phyloP scores from a whole-genome alignment of 345 rosid species.

The Sonneratia alba region DNA sequence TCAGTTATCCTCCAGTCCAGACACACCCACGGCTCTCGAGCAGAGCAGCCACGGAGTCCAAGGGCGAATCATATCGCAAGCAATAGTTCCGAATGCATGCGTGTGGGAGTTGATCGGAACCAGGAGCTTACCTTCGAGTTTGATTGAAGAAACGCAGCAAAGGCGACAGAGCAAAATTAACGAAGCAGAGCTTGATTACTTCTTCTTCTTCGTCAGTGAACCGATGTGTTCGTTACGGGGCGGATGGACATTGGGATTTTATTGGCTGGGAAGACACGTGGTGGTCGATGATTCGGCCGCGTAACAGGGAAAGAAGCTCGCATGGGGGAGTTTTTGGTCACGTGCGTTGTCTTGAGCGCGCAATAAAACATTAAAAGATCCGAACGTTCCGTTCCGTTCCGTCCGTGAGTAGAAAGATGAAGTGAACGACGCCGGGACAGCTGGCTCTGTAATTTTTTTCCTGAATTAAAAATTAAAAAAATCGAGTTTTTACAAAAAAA shows the following conservation, averaged over 20 bases:
- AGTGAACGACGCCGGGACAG: not conserved
- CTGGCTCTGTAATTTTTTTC: not conserved
- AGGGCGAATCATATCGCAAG: not conserved
- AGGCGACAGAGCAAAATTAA: not conserved
- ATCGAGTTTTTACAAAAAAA: too few species aligned
- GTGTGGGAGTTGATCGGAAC: not conserved
- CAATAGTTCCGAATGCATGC: not conserved
- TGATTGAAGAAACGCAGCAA: not conserved
- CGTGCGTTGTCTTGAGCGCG: not conserved
- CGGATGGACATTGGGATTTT: not conserved
- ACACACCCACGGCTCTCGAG: not conserved
- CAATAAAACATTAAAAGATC: not conserved
- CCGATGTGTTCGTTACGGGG: not conserved
- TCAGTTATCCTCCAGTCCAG: not conserved
- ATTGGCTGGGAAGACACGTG: not conserved
- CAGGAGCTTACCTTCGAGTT: constrained; percentile 1
- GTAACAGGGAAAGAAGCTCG: not conserved
- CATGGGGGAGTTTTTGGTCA: not conserved
- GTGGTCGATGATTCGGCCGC: not conserved
- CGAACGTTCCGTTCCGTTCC: not conserved
- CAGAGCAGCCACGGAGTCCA: not conserved
- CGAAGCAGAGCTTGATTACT: not conserved
- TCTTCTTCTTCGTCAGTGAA: not conserved
- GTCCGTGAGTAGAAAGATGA: not conserved
- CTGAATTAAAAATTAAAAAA: too few species aligned